Percentiles rank a stretch among this genome's conserved stretches.
Conservation (phyloP, 495 filamentous ascomycete genomes). For the Neurospora sp. region DNA sequence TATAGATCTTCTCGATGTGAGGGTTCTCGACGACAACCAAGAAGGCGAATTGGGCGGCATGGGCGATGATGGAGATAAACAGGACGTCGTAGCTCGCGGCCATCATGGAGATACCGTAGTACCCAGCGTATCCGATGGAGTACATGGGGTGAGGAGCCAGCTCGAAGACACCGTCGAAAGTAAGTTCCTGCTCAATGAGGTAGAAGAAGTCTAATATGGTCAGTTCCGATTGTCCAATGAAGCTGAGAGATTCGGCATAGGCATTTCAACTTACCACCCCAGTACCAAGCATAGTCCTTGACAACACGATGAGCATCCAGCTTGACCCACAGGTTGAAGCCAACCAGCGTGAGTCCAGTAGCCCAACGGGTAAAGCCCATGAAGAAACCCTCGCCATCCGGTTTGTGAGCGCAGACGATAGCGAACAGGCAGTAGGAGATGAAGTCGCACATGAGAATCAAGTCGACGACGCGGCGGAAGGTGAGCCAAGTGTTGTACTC, state of each 20-base stretch:
- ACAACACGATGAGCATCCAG: conserved; percentile 96
- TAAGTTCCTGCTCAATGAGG: conserved; percentile 93
- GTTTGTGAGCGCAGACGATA: conserved; percentile 70
- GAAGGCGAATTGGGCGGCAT: conserved; percentile 91
- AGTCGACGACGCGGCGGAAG: conserved; percentile 86
- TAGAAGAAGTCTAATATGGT: conserved; percentile 74
- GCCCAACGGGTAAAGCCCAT: conserved; percentile 70
- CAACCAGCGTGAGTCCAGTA: conserved; percentile 67
- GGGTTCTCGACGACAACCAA: conserved; percentile 85
- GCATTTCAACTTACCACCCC: conserved; percentile 47
- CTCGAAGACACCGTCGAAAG: conserved; percentile 97
- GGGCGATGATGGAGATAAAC: conserved; percentile 90
- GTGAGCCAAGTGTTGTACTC: conserved; percentile 99
- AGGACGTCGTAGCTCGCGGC: conserved; percentile 95
- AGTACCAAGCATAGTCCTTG: conserved; percentile 99
- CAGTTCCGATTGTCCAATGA: conserved; percentile 1
- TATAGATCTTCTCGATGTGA: conserved; percentile 97
- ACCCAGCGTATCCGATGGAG: conserved; percentile 94
- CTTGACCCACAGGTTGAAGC: conserved; percentile 98
- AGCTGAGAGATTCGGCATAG: not conserved
- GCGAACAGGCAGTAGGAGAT: conserved; percentile 93
- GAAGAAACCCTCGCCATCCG: conserved; percentile 54
- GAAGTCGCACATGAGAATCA: conserved; percentile 98
- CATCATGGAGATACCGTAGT: conserved; percentile 98
- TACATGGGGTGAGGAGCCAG: conserved; percentile 99